Evolutionary conservation across 1,284 basidiomycete species (phyloP).

Genomic region (Neonothopanus nambi): DNA sequence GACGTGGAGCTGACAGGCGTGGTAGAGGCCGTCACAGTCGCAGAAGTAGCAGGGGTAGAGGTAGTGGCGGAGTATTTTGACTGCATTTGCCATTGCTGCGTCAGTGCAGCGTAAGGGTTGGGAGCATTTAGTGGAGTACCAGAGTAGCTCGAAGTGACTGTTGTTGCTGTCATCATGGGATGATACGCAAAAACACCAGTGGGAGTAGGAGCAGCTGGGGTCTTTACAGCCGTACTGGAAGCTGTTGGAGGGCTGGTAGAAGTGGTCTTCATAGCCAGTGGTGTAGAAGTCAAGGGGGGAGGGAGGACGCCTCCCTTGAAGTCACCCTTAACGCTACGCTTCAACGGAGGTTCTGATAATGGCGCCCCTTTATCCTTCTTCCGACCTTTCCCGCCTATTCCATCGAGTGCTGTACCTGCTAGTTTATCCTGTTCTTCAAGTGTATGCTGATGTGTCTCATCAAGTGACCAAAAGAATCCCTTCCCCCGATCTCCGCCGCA

Average conservation of each 20-base stretch:
- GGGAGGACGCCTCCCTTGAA: slow-evolving; percentile 55
- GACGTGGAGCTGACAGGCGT: slow-evolving; percentile 3
- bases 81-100: slow-evolving; percentile 19
- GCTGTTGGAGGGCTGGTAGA: background rate
- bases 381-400: slow-evolving; percentile 35
- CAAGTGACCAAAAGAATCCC: slow-evolving; percentile 88
- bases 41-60: slow-evolving; percentile 12
- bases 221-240: background rate
- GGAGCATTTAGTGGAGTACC: slow-evolving; percentile 27
- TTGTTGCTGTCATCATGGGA: slow-evolving; percentile 25
- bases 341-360: slow-evolving; percentile 59
- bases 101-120: slow-evolving; percentile 40
- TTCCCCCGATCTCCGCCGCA: slow-evolving; percentile 86
- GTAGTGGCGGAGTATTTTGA: slow-evolving; percentile 1
- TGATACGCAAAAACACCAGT: slow-evolving; percentile 37
- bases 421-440: slow-evolving; percentile 66
- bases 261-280: slow-evolving; percentile 40
- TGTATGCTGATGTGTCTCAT: slow-evolving; percentile 66
- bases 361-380: slow-evolving; percentile 53
- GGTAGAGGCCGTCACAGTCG: slow-evolving; percentile 13
- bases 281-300: slow-evolving; percentile 64
- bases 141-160: slow-evolving; percentile 39
- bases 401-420: slow-evolving; percentile 33
- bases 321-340: slow-evolving; percentile 64
- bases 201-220: background rate